Evolutionary conservation across 768 basidiomycete species (phyloP).

Genomic region (Suillus placidus): DNA sequence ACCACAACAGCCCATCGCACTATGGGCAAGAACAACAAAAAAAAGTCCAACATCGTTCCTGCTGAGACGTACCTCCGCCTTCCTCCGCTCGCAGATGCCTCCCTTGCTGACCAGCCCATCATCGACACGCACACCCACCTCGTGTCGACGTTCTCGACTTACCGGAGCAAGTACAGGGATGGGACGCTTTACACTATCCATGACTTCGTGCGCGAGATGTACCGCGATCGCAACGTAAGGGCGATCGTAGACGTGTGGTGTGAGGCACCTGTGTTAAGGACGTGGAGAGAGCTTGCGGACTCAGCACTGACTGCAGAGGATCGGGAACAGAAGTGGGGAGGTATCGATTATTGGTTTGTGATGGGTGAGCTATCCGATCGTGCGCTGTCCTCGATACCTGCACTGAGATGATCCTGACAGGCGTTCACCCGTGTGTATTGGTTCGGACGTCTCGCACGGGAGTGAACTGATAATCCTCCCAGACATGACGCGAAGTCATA

Average conservation of each 20-base stretch:
- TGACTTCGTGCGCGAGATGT: constrained; percentile 70
- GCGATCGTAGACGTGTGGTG: constrained; percentile 89
- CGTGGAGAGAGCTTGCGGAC: constrained; percentile 76
- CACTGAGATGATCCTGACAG: constrained; percentile 36
- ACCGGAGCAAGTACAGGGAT: constrained; percentile 61
- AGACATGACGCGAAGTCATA: constrained; percentile 78
- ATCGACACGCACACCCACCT: constrained; percentile 88
- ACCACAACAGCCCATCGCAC: constrained; percentile 42
- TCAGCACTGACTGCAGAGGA: constrained; percentile 57
- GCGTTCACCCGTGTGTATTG: constrained; percentile 69
- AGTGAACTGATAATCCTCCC: constrained; percentile 3
- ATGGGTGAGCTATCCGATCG: constrained; percentile 54
- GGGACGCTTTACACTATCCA: constrained; percentile 58
- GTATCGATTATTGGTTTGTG: constrained; percentile 79
- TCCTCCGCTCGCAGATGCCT: constrained; percentile 27
- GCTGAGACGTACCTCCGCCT: constrained; percentile 39
- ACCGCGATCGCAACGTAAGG: constrained; percentile 56
- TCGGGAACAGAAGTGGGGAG: constrained; percentile 58
- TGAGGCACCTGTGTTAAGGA: constrained; percentile 66
- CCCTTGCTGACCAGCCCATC: constrained; percentile 40
- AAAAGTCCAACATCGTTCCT: constrained; percentile 21
- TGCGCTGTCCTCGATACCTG: background rate
- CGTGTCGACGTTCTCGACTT: constrained; percentile 69
- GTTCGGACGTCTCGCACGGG: background rate
- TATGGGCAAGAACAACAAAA: constrained; percentile 45